Evolutionary conservation across 2,329 filamentous ascomycete species (phyloP).

Genomic region (Tolypocladium inflatum): DNA sequence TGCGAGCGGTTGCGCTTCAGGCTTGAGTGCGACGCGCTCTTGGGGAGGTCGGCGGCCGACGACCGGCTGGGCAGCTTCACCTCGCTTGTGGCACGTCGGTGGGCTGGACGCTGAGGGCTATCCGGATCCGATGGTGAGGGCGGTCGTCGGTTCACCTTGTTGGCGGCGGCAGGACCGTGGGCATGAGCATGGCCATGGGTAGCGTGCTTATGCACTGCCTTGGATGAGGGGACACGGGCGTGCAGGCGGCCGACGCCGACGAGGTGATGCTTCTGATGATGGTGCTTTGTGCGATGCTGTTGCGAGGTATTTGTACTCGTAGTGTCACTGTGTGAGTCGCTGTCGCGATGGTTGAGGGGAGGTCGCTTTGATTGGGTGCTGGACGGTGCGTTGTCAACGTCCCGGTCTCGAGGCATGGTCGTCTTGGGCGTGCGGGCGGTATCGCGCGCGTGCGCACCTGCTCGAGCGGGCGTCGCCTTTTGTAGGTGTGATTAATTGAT

Average conservation of each 20-base stretch:
- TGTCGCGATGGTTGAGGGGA: conserved; percentile 25
- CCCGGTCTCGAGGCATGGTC: conserved; percentile 34
- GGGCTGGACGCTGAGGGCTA: conserved; percentile 18
- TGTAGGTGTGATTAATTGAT: neutral
- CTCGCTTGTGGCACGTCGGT: conserved; percentile 42
- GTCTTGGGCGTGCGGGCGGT: neutral
- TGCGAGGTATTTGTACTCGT: conserved; percentile 15
- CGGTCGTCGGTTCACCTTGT: conserved; percentile 33
- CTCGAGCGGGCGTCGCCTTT: conserved; percentile 1
- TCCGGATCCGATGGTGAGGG: conserved; percentile 26
- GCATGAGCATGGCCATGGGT: conserved; percentile 1
- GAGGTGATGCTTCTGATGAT: conserved; percentile 24
- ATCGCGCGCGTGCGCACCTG: neutral
- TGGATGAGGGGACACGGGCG: conserved; percentile 42
- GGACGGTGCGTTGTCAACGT: conserved; percentile 36
- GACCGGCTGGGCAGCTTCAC: conserved; percentile 36
- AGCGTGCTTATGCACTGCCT: conserved; percentile 36
- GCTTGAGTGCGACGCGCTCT: conserved; percentile 44
- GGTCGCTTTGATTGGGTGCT: conserved; percentile 48
- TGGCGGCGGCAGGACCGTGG: conserved; percentile 17
- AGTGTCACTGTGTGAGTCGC: conserved; percentile 22
- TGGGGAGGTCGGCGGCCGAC: conserved; percentile 36
- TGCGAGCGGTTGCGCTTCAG: conserved; percentile 53
- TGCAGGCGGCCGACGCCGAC: conserved; percentile 36
- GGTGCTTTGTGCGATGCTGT: conserved; percentile 20